These are phyloP conservation scores for Rhizopus delemar DNA, from an alignment of 371 early-diverging fungal species.

Conservation along the genomic window DNA sequence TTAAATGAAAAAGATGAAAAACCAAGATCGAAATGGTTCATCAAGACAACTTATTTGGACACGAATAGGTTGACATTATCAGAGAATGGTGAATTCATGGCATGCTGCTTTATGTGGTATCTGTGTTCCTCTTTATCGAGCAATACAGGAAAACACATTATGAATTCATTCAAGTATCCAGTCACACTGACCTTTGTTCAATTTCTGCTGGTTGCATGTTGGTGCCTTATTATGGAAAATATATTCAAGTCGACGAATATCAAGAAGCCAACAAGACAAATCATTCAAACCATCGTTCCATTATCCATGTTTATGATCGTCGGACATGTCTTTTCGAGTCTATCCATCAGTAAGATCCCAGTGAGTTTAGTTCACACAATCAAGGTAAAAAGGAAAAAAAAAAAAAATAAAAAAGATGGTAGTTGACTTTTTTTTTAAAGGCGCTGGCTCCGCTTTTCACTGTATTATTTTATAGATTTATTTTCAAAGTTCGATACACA, in stretches of 20 bases:
- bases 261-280: constrained; percentile 51
- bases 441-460: constrained; percentile 89
- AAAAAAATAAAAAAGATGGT: not conserved
- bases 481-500: constrained; percentile 67
- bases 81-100: constrained; percentile 44
- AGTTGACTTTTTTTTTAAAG: constrained; percentile 31
- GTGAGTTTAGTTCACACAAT: constrained; percentile 88
- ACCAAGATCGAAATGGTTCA: not conserved
- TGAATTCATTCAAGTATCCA: constrained; percentile 73
- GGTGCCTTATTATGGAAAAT: constrained; percentile 43
- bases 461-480: constrained; percentile 71
- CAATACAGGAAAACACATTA: constrained; percentile 78
- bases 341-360: constrained; percentile 76
- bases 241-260: constrained; percentile 45
- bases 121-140: constrained; percentile 77
- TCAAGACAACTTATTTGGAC: not conserved
- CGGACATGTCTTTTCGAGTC: constrained; percentile 81
- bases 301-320: constrained; percentile 76
- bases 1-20: constrained; percentile 1
- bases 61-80: constrained; percentile 11
- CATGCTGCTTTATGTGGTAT: constrained; percentile 76
- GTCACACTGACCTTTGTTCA: constrained; percentile 80
- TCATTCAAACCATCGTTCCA: constrained; percentile 68
- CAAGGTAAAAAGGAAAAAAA: constrained; percentile 60
- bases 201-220: constrained; percentile 72